phyloP scores from a whole-genome alignment of 2,329 filamentous ascomycete species.

The Monosporascus sp. region DNA sequence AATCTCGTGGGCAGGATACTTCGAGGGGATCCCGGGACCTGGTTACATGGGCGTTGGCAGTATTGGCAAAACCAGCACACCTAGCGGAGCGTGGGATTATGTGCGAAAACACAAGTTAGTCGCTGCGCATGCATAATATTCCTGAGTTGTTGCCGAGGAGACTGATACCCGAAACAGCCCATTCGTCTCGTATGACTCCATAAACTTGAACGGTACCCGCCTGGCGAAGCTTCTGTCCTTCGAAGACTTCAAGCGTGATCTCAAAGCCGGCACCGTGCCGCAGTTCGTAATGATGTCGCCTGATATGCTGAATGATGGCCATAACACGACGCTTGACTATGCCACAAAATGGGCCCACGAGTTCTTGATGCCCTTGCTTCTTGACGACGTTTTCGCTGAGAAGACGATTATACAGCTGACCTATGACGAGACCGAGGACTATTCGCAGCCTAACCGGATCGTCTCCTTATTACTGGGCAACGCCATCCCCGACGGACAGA shows the following conservation, averaged over 20 bases:
- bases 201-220: conserved; percentile 36
- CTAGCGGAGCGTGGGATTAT: conserved; percentile 28
- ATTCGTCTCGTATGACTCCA: conserved; percentile 37
- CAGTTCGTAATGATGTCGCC: conserved; percentile 62
- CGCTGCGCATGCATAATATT: neutral
- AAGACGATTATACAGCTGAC: conserved; percentile 71
- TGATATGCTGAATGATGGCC: conserved; percentile 62
- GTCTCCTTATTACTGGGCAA: conserved; percentile 69
- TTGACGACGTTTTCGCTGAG: conserved; percentile 64
- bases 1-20: conserved; percentile 41
- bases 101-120: conserved; percentile 37
- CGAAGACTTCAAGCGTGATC: conserved; percentile 53
- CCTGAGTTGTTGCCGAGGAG: neutral
- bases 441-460: conserved; percentile 62
- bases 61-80: conserved; percentile 30
- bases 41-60: conserved; percentile 38
- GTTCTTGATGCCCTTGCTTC: conserved; percentile 65
- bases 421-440: conserved; percentile 73
- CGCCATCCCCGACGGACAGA: conserved; percentile 56
- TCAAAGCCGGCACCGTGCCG: conserved; percentile 50
- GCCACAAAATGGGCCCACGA: conserved; percentile 62
- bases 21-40: conserved; percentile 40
- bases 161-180: conserved; percentile 23
- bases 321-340: conserved; percentile 65
- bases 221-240: conserved; percentile 59